Base-by-base conservation (phyloP, 129 eudicot genomes). In the Helianthus annuus region DNA sequence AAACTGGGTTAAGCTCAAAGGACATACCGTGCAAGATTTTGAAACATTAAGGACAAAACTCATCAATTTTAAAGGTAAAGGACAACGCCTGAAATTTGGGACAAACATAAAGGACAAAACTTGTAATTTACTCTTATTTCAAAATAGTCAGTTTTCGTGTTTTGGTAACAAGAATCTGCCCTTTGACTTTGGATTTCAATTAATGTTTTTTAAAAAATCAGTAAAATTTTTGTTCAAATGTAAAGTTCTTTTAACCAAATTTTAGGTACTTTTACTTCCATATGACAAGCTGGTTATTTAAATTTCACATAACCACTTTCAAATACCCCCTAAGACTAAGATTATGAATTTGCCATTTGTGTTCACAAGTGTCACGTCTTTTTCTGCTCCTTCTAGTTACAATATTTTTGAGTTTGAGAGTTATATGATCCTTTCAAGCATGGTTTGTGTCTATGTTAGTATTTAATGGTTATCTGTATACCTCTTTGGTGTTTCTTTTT, bases 341-440 rank as follows among this genome's bases (percentile, higher is more conserved):
- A 48, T 12, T 49, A 55, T 10, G 17, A 55, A 16, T 17, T 55
- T 55, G 29, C n/a, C 32, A 55, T 55, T 17, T 16, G 29, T 49
- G 45, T 51, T 4, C 14, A 51, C 17, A 51, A 57, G 19, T 57
- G n/a, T 6, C 12, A 24, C 5, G 9, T 57, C 39, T 57, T 29
- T 27, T 27, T 12, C 15, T 9, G 17, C 6, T 29, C 65, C 10
- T 27, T 12, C 64, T 24, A 29, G 65, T 59, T 29, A 59, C 12
- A 16, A 7, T 59, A 10, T 16, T 29, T 59, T 59, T 59, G 40
- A 9, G 39, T 59, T 29, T 12, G 17, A 59, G 65, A 15, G 29
- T 22, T 40, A 52, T 45, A 39, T 53, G 64, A 62, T 75, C 38
- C 48, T 74, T 64, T 48, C 53, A 62, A 60, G 48, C 14, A 19